Base-by-base conservation (phyloP, 2,329 filamentous ascomycete genomes). In the Aspergillus flavus region DNA sequence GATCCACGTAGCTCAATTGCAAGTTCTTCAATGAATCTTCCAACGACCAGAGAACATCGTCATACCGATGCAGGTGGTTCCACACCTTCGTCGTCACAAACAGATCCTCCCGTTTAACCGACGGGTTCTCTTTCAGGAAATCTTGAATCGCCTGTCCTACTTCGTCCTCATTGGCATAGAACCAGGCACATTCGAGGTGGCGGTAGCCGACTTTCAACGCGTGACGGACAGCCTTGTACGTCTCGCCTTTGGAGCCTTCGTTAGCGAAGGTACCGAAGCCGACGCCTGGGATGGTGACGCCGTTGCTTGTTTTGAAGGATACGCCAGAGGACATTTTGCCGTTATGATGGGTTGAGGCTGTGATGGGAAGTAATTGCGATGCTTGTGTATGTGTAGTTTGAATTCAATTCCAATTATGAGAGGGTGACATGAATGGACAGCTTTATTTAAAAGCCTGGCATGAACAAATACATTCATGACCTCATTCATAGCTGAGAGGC, bases 1-100 rank as follows among this genome's bases (percentile, higher is more conserved):
- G 83, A 74, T 93, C 90, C 11, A 93, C 85, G 71, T 92, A 91
- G 67, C 89, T 87, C 32, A 91, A 78, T n/a, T 84, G 82, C 19
- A 93, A 84, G 68, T 87, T 89, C 75, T 84, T 76, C 36, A 93
- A 84, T 1, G 88, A 89, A 65, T 82, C 75, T 14, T 85, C 73
- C 66, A 92, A 83, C n/a, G 85, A 84, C 64, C 83, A 81, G 65
- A 79, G 67, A 6, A 84, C 79, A 58, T 81, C 77, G 21, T 82
- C 79, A 36, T 71, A 72, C 55, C 86, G 78, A 73, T 83, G 81
- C 58, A 84, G 78, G 71, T 84, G 80, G 72, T 83, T 82, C 82
- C 82, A 84, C 65, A 84, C 82, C 75, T 84, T 84, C 67, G 82
- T 84, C 71, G 74, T 78, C 70, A 85, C 77, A 74, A 84, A 85